Evolutionary conservation across 2,329 filamentous ascomycete genomes (phyloP), one percentile per base, ranked within the genome.

Genomic region (Shiraia sp.): DNA sequence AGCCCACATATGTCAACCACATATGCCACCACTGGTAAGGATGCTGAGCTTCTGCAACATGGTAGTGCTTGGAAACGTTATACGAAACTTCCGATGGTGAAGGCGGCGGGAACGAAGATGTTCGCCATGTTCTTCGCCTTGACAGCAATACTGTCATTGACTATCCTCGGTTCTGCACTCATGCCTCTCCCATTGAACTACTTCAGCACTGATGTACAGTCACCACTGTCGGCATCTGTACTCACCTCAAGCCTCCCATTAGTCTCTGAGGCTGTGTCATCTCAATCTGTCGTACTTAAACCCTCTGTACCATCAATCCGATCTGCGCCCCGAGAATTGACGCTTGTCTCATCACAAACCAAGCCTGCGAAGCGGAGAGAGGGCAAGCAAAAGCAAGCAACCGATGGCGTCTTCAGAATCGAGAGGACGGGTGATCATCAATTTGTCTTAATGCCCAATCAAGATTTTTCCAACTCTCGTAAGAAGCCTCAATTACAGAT

Each of bases 341-440:
- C 52, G 6, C 28, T 56, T 10, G 38, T 55, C 12, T 38, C 52
- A 5, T 35, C 45, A 31, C 36, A 35, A 28, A 27, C 40, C 24
- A 45, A 47, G 26, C 41, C 45, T 19, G 36, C 25, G 15, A 47
- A 42, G 28, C 30, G 28, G 24, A 48, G 19, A 8, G 19, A 47
- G 31, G 13, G 17, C 4, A 48, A 50, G 42, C 44, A 49, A 16
- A 51, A 57, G 27, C 27, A 33, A 10, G 65, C 60, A 14, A 61
- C 68, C 12, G 62, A 65, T 3, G 68, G 72, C 27, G 60, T 64
- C 9, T 81, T 79, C 54, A 74, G 78, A 43, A 68, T 81, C n/a
- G 72, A 79, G 45, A 70, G 75, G n/a, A 71, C 79, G 47, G 77
- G 76, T 4, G 75, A 80, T 45, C 73, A 73, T 33, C 76, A 80